A percentile compares a stretch with the other conserved stretches of the same genome.
phyloP scores from a whole-genome alignment of 2,329 filamentous ascomycete species.

The Aspergillus sp. region DNA sequence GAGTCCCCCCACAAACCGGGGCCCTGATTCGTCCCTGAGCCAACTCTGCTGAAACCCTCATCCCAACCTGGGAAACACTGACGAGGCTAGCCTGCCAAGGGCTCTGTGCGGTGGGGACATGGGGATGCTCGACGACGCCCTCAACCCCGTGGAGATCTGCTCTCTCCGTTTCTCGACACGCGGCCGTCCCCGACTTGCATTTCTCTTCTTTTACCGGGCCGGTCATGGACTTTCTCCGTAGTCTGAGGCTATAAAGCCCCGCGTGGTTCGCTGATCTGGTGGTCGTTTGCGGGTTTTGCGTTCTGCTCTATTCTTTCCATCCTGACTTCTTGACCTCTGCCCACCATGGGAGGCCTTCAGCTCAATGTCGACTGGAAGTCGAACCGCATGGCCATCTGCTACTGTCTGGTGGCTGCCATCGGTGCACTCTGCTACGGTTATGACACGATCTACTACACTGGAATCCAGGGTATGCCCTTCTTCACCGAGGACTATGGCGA shows the following conservation, averaged over 20 bases:
- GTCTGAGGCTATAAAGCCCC: not conserved
- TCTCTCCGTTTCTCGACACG: not conserved
- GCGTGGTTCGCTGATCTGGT: not conserved
- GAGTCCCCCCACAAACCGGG: too few relatives aligned
- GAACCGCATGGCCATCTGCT: constrained; percentile 26
- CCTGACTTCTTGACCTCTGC: not conserved
- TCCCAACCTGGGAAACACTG: too few relatives aligned
- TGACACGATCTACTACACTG: constrained; percentile 31
- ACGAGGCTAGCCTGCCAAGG: too few relatives aligned
- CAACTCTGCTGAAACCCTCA: too few relatives aligned
- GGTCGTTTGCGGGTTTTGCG: too few relatives aligned
- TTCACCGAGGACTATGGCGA: constrained; percentile 27
- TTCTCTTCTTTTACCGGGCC: too few relatives aligned
- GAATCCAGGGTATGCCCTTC: constrained; percentile 27
- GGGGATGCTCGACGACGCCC: too few relatives aligned
- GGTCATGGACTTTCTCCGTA: too few relatives aligned
- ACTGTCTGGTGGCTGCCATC: constrained; percentile 27
- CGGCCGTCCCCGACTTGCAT: not conserved
- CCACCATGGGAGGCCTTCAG: constrained; percentile 7
- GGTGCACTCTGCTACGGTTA: constrained; percentile 31
- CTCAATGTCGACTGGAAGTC: constrained; percentile 20
- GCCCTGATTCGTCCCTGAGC: too few relatives aligned
- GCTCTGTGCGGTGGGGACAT: too few relatives aligned
- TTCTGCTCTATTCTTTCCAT: not conserved
- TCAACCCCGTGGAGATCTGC: not conserved